phyloP scores from a whole-genome alignment of 2,329 filamentous ascomycete genomes.

The Colletotrichum australisinense region DNA sequence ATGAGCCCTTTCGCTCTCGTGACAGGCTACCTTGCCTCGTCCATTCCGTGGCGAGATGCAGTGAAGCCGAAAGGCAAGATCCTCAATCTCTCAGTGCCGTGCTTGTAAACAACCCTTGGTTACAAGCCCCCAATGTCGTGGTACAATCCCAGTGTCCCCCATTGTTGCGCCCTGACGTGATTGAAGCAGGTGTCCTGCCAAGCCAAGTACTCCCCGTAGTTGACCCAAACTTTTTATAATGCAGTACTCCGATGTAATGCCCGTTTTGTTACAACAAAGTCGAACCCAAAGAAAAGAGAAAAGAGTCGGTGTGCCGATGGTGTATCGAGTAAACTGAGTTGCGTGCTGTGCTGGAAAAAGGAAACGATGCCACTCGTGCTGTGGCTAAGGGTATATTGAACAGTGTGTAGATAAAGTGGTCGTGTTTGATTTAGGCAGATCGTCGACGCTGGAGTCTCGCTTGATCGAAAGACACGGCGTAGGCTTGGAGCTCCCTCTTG shows the following conservation, averaged over 20 bases:
- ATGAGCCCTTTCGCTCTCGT: background rate
- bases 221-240: conserved; percentile 52
- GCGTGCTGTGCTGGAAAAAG: conserved; percentile 39
- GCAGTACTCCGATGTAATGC: conserved; percentile 62
- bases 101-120: conserved; percentile 45
- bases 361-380: conserved; percentile 33
- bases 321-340: conserved; percentile 44
- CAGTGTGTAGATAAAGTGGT: conserved; percentile 38
- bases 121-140: conserved; percentile 22
- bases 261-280: conserved; percentile 55
- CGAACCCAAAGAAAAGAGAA: conserved; percentile 35
- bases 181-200: conserved; percentile 41
- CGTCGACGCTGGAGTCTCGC: conserved; percentile 71
- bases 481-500: conserved; percentile 83
- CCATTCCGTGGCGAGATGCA: conserved; percentile 11
- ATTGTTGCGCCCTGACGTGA: conserved; percentile 43
- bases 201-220: conserved; percentile 41
- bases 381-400: conserved; percentile 38
- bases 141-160: conserved; percentile 34
- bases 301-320: conserved; percentile 37
- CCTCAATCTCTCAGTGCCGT: conserved; percentile 41
- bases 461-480: conserved; percentile 90
- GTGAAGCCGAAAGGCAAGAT: conserved; percentile 2
- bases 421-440: conserved; percentile 57
- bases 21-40: background rate